Evolutionary conservation across 495 filamentous ascomycete species (phyloP).

Genomic region (Lasiosphaeria ovina): DNA sequence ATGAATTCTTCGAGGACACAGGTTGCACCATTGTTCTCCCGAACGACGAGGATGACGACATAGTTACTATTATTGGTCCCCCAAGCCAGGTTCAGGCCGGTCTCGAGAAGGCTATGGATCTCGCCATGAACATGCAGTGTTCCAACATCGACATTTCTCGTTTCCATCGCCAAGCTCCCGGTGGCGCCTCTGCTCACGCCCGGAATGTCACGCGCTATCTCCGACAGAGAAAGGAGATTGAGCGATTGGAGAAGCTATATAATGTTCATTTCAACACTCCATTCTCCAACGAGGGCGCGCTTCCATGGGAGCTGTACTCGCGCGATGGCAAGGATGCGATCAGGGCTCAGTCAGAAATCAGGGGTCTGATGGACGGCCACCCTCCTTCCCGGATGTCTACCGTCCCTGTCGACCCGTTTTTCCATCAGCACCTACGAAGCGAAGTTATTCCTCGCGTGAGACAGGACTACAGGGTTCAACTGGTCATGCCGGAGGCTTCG

Average conservation of each 20-base stretch:
- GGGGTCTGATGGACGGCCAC: slow-evolving; percentile 72
- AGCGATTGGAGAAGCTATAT: slow-evolving; percentile 71
- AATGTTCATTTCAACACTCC: slow-evolving; percentile 80
- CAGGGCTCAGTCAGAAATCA: slow-evolving; percentile 77
- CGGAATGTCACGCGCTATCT: slow-evolving; percentile 83
- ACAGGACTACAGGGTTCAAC: slow-evolving; percentile 72
- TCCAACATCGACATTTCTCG: slow-evolving; percentile 73
- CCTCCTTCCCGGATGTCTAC: slow-evolving; percentile 72
- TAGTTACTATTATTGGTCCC: slow-evolving; percentile 79
- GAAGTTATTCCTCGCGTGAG: slow-evolving; percentile 62
- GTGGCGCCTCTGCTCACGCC: slow-evolving; percentile 71
- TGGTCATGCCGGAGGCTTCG: slow-evolving; percentile 67
- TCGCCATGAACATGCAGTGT: slow-evolving; percentile 79
- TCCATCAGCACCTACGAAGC: slow-evolving; percentile 70
- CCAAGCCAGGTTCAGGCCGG: slow-evolving; percentile 66
- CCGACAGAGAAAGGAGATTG: slow-evolving; percentile 69
- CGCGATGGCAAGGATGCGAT: slow-evolving; percentile 79
- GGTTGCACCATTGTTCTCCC: slow-evolving; percentile 87
- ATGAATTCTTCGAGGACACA: slow-evolving; percentile 85
- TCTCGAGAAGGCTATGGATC: slow-evolving; percentile 73
- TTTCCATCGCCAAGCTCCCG: slow-evolving; percentile 69
- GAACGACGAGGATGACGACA: slow-evolving; percentile 68
- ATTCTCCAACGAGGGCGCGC: slow-evolving; percentile 55
- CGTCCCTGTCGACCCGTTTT: slow-evolving; percentile 79
- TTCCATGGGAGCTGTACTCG: slow-evolving; percentile 81